phyloP scores from a whole-genome alignment of 208 protist species.

The Vickermania ingenoplastis region DNA sequence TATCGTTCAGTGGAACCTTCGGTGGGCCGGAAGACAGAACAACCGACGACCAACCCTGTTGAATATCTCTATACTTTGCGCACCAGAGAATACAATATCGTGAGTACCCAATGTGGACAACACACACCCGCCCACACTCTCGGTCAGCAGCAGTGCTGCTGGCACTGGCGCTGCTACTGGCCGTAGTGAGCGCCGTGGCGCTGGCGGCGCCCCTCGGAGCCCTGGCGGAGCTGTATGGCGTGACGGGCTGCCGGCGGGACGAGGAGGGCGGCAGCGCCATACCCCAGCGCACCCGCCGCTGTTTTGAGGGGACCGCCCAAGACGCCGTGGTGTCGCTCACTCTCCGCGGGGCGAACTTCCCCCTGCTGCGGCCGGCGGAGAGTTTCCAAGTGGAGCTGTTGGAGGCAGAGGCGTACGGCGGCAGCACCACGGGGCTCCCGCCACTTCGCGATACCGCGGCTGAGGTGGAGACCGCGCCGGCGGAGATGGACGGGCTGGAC shows the following conservation, averaged over 20 bases:
- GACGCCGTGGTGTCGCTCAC: conserved; percentile 15
- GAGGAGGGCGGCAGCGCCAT: neutral
- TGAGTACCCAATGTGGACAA: too few relatives aligned
- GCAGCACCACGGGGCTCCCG: neutral
- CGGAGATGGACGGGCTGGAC: neutral
- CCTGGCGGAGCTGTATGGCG: neutral
- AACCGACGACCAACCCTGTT: too few relatives aligned
- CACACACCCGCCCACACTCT: too few relatives aligned
- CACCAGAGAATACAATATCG: too few relatives aligned
- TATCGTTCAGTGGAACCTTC: too few relatives aligned
- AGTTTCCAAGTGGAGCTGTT: neutral
- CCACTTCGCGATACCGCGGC: neutral
- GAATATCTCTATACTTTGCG: too few relatives aligned
- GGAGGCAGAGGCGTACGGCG: neutral
- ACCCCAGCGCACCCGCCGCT: conserved; percentile 26
- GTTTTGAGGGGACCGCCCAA: conserved; percentile 22
- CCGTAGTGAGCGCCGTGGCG: too few relatives aligned
- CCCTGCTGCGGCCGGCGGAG: conserved; percentile 5
- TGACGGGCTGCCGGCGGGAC: neutral
- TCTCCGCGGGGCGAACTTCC: conserved; percentile 46
- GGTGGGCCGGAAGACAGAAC: too few relatives aligned
- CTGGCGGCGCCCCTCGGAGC: too few relatives aligned
- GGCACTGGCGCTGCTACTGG: too few relatives aligned
- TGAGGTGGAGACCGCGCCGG: neutral
- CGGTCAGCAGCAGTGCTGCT: too few relatives aligned